Base-by-base conservation (phyloP, 768 basidiomycete species). In the Leccinum uliginosum region DNA sequence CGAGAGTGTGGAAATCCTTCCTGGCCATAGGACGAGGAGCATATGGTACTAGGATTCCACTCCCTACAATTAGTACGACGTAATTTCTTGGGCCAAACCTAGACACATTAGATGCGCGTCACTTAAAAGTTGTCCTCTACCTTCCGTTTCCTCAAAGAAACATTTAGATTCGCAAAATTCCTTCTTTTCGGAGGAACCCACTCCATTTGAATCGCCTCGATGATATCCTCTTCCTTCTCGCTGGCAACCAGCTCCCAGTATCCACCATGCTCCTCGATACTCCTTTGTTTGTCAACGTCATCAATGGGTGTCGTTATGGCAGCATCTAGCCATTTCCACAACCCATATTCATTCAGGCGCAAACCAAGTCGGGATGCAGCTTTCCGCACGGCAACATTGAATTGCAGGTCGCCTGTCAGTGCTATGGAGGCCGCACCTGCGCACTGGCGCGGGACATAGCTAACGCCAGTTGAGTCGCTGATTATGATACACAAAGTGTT, bases 21-120 rank as follows among this genome's bases (percentile, higher is more conserved):
- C 91, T 17, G 81, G 83, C 29, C 91, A 93, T 66, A 81, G 86
- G 51, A 93, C 87, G 23, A 79, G 91, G 70, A 88, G 89, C 61
- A 87, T 89, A 27, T 93, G 91, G 91, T 93, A 93, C 73, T 93
- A 74, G 76, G 47, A 56, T 44, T 43, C 40, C 30, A 15, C 51
- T 55, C 59, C 56, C 59, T 61, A 58, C 46, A 27, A 62, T 56
- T 58, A 66, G 57, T 34, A 40, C 50, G 54, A 55, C 34, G 30
- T 49, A 32, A 57, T 59, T 27, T 32, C 49, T n/a, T 23, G n/a
- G 19, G 50, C 35, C 23, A n/a, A 32, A 44, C 29, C 38, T 48
- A 21, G 29, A 29, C 50, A 27, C 50, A 52, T n/a, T 38, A 59
- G 43, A 15, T 19, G 21, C 24, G n/a, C 12, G 6, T 50, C 44